Evolutionary conservation across 352 stramenopile genomes (phyloP).

Genomic region (Blastocystis sp.): DNA sequence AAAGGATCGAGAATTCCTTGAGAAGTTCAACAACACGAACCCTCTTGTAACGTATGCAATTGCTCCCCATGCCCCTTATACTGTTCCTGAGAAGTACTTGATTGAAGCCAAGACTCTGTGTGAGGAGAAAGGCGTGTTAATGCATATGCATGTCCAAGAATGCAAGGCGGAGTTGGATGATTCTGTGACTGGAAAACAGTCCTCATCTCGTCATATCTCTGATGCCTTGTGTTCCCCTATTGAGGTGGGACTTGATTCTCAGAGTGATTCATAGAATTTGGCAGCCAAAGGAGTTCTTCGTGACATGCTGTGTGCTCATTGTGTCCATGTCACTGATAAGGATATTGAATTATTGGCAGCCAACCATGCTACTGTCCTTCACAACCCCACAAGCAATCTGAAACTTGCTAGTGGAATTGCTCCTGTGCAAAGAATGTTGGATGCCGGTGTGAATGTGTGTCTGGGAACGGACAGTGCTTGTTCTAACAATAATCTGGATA

Average conservation of each 20-base stretch:
- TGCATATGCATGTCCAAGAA: slow-evolving; percentile 84
- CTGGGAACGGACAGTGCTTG: slow-evolving; percentile 81
- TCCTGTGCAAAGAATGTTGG: slow-evolving; percentile 77
- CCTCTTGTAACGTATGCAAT: slow-evolving; percentile 70
- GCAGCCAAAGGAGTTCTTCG: slow-evolving; percentile 78
- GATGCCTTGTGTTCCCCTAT: slow-evolving; percentile 76
- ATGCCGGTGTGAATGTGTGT: slow-evolving; percentile 79
- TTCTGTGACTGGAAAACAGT: slow-evolving; percentile 75
- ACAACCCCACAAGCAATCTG: slow-evolving; percentile 85
- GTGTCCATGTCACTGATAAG: slow-evolving; percentile 76
- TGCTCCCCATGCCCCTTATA: slow-evolving; percentile 82
- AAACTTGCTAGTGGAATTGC: slow-evolving; percentile 79
- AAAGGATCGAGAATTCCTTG: slow-evolving; percentile 9
- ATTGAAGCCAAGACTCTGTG: slow-evolving; percentile 72
- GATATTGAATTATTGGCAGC: slow-evolving; percentile 78
- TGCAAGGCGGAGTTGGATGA: slow-evolving; percentile 78
- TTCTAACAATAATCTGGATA: slow-evolving; percentile 84
- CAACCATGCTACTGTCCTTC: slow-evolving; percentile 76
- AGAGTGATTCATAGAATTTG: slow-evolving; percentile 73
- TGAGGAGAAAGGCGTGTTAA: slow-evolving; percentile 72
- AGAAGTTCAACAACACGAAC: not conserved
- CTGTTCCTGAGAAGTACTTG: slow-evolving; percentile 77
- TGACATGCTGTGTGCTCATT: slow-evolving; percentile 78
- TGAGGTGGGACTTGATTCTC: not conserved
- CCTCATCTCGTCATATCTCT: slow-evolving; percentile 80